phyloP scores from a whole-genome alignment of 306 rosid genomes.

The Acacia melanoxylon region DNA sequence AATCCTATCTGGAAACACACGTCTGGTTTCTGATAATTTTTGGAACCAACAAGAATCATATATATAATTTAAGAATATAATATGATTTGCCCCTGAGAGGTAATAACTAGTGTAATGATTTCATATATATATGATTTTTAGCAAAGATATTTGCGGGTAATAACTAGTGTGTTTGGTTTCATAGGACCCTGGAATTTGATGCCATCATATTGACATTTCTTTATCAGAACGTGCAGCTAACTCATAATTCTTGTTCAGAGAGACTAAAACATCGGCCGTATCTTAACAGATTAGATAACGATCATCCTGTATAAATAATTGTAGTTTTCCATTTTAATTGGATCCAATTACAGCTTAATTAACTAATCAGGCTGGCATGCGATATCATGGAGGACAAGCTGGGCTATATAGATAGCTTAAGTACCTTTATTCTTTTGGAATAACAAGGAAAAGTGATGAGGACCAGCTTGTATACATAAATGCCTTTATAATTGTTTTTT shows the following conservation, averaged over 20 bases:
- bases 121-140: not conserved
- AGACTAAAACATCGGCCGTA: not conserved
- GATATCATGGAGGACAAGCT: not conserved
- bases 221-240: no score
- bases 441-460: not conserved
- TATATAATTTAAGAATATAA: not conserved
- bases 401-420: not conserved
- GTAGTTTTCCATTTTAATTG: not conserved
- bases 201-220: no score
- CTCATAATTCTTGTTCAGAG: no score
- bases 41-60: not conserved
- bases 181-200: not conserved
- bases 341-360: not conserved
- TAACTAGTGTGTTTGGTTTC: not conserved
- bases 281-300: not conserved
- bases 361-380: not conserved
- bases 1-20: slow-evolving; percentile 4
- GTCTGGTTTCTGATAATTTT: not conserved
- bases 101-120: no score
- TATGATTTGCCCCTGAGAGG: not conserved
- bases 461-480: not conserved
- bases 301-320: no score
- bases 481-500: not conserved
- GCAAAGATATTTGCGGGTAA: not conserved
- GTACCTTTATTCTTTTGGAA: not conserved